These are phyloP conservation scores for Vigna reflexopilosa DNA, from an alignment of 306 rosid genomes.

Conservation along the genomic window DNA sequence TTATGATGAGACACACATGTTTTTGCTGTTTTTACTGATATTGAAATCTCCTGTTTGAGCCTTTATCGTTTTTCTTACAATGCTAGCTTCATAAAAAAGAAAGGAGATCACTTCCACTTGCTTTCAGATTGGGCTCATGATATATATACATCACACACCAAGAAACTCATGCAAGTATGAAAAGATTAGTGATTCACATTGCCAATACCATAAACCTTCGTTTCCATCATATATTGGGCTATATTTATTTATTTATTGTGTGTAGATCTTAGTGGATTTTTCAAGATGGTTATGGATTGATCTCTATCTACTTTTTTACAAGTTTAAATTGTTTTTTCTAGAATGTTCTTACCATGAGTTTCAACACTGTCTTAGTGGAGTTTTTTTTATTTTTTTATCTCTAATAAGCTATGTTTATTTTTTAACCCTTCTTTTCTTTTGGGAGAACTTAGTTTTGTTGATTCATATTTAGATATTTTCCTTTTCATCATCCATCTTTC, in stretches of 20 bases:
- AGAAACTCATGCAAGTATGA: constrained; percentile 20
- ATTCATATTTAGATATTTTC: background rate
- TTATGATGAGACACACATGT: constrained; percentile 13
- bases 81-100: background rate
- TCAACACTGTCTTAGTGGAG: background rate
- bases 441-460: background rate
- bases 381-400: background rate
- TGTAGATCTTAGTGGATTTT: background rate
- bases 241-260: background rate
- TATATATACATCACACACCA: constrained; percentile 1
- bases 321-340: background rate
- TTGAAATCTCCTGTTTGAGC: background rate
- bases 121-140: constrained; percentile 11
- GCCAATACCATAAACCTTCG: constrained; percentile 3
- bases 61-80: background rate
- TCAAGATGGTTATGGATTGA: constrained; percentile 10
- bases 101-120: constrained; percentile 17
- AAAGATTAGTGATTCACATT: constrained; percentile 19
- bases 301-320: background rate
- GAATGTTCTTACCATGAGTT: background rate
- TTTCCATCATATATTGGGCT: background rate
- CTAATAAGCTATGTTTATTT: constrained; percentile 4
- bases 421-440: constrained; percentile 27
- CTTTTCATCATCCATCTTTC: constrained; percentile 4
- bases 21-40: constrained; percentile 13